Evolutionary conservation across 768 basidiomycete genomes (phyloP).

Genomic region (Calocybe gangraenosa): DNA sequence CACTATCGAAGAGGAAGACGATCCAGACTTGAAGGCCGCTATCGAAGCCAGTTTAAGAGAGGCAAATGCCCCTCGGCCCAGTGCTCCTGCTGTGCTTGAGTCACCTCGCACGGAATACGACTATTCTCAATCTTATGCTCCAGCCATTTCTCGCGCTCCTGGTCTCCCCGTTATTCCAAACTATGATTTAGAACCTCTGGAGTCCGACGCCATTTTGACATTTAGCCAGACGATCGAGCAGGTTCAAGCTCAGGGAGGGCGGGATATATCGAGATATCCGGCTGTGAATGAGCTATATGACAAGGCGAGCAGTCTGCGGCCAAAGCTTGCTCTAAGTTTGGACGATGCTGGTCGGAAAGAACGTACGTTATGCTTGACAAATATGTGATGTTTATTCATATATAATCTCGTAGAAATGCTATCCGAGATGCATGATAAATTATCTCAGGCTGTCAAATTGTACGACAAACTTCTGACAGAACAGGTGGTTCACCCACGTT

Average conservation of each 20-base stretch:
- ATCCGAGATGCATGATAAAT: slow-evolving; percentile 90
- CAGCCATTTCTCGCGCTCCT: slow-evolving; percentile 34
- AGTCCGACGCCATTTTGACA: slow-evolving; percentile 82
- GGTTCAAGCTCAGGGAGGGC: slow-evolving; percentile 70
- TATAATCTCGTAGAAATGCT: slow-evolving; percentile 59
- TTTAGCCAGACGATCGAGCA: slow-evolving; percentile 91
- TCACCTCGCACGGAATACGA: slow-evolving; percentile 44
- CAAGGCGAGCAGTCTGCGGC: slow-evolving; percentile 71
- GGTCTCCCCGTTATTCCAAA: slow-evolving; percentile 55
- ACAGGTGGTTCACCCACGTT: slow-evolving; percentile 70
- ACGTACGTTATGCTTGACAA: slow-evolving; percentile 37
- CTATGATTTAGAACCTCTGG: slow-evolving; percentile 78
- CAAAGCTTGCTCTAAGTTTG: slow-evolving; percentile 77
- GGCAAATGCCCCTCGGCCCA: slow-evolving; percentile 69
- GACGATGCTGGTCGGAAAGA: slow-evolving; percentile 87
- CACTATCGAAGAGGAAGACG: slow-evolving; percentile 69
- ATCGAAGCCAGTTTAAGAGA: slow-evolving; percentile 96
- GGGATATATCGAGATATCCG: slow-evolving; percentile 77
- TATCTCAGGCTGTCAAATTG: slow-evolving; percentile 87
- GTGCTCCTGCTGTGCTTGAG: slow-evolving; percentile 65
- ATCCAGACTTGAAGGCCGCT: slow-evolving; percentile 87
- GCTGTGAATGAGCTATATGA: slow-evolving; percentile 83
- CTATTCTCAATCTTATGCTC: slow-evolving; percentile 44
- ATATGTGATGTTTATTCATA: neutral
- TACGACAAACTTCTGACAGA: slow-evolving; percentile 88